Evolutionary conservation across 257 asterid species (phyloP).

Genomic region (Nicotiana noctiflora): DNA sequence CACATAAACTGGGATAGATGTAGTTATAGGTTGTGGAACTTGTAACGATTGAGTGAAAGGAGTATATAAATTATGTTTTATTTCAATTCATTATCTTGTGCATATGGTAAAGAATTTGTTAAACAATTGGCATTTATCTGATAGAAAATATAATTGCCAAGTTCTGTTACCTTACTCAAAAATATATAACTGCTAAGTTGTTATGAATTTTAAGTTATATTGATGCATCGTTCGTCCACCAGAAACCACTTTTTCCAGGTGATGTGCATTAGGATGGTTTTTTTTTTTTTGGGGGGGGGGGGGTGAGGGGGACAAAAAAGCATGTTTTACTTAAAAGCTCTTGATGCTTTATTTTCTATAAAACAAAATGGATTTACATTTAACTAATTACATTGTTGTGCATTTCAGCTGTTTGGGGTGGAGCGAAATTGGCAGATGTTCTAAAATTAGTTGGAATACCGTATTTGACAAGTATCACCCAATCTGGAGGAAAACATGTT

Average conservation of each 20-base stretch:
- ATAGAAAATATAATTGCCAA: background rate
- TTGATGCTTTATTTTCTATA: background rate
- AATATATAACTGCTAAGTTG: background rate
- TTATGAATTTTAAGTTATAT: background rate
- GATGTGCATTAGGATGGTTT: background rate
- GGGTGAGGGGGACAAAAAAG: background rate
- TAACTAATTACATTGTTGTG: background rate
- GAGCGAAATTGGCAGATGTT: conserved; percentile 90
- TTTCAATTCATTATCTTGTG: background rate
- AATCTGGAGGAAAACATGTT: conserved; percentile 77
- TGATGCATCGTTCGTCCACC: background rate
- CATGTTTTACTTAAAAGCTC: background rate
- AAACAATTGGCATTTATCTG: background rate
- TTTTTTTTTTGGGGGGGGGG: background rate
- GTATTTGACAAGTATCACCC: conserved; percentile 45
- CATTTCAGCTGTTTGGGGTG: conserved; percentile 86
- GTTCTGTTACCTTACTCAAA: too few relatives aligned
- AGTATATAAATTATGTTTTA: background rate
- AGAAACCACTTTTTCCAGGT: background rate
- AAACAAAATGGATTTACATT: background rate
- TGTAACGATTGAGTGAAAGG: background rate
- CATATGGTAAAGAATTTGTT: background rate
- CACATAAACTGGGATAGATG: background rate
- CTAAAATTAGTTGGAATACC: conserved; percentile 79
- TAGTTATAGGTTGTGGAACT: background rate